Evolutionary conservation across 176 grass and related monocot species (phyloP), one percentile per base, ranked within the genome.

Genomic region (Triticum urartu): DNA sequence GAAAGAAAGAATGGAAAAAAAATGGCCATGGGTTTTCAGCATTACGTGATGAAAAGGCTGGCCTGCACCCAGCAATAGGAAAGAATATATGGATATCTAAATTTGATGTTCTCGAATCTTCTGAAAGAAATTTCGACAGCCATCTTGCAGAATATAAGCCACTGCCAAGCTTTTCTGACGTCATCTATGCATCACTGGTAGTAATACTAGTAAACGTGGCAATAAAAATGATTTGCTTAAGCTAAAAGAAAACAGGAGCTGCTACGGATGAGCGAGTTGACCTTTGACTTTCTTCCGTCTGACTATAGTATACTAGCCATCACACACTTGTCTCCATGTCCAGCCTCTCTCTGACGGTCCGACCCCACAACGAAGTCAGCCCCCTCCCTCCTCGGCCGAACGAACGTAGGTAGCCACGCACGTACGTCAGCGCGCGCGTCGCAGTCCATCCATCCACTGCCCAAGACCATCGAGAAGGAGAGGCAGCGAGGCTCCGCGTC

Each of bases 81-180:
- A 30, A 30, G 28, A 30, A 30, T 30, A 2, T 30, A 30, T 30
- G 28, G 28, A 30, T 30, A 2, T 30, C 28, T 30, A 30, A 30
- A 30, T 38, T 42, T 42, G 40, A 42, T 2, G 40, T 42, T 42
- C 9, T 32, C 88, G 66, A 88, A 94, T 85, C 77, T 95, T 91
- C 28, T 30, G 3, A 9, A 40, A 38, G 36, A 38, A 38, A 38
- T 38, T 38, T 38, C 36, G 36, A 38, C 36, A 38, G 7, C 36
- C 96, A 65, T 92, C 87, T 91, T 95, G 92, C 74, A 98, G 92
- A 72, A 38, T 38, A 91, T 86, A 82, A 98, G 85, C 77, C 64
- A 87, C 75, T 98, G 84, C 33, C 96, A 92, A 84, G 90, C 92
- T 83, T 89, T 98, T 85, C 83, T 91, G 84, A 98, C 92, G 76